Conservation (phyloP, 768 basidiomycete species). For the Suillus subalutaceus region DNA sequence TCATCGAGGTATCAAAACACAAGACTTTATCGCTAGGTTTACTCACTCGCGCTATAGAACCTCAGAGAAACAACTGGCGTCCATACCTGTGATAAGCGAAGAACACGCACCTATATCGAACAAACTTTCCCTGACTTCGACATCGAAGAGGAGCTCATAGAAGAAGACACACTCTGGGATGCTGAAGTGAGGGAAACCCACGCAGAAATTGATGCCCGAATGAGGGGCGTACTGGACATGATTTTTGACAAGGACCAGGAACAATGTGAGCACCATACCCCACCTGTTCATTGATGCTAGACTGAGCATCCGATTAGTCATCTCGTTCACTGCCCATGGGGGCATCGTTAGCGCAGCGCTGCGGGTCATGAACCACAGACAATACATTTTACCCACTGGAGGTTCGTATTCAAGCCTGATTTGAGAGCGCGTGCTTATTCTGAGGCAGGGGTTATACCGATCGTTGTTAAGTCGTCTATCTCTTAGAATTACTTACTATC, state of each 20-base stretch:
- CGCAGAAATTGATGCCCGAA: constrained; percentile 49
- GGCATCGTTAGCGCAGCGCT: constrained; percentile 63
- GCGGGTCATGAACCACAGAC: constrained; percentile 45
- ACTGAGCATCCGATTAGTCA: constrained; percentile 40
- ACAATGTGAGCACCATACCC: constrained; percentile 45
- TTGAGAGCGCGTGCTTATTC: constrained; percentile 8
- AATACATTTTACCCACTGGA: constrained; percentile 60
- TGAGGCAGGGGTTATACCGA: constrained; percentile 27
- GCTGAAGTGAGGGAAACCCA: constrained; percentile 55
- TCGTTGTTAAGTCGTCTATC: constrained; percentile 21
- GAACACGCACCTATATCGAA: constrained; percentile 49
- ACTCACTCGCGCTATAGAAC: constrained; percentile 42
- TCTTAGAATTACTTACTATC: background rate
- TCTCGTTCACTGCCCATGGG: constrained; percentile 69
- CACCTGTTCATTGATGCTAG: background rate
- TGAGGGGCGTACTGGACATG: constrained; percentile 51
- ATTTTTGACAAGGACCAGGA: constrained; percentile 51
- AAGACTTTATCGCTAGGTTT: background rate
- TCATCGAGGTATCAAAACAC: constrained; percentile 54
- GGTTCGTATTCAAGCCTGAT: constrained; percentile 42
- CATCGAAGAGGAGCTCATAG: constrained; percentile 60
- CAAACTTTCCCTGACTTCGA: constrained; percentile 49
- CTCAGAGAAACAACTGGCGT: constrained; percentile 67
- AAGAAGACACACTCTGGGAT: constrained; percentile 66
- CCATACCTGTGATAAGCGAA: constrained; percentile 73